Percentiles rank a stretch among this genome's conserved stretches.
Evolutionary conservation across 139 green algal genomes (phyloP).

Genomic region (Parachlorella kessleri): DNA sequence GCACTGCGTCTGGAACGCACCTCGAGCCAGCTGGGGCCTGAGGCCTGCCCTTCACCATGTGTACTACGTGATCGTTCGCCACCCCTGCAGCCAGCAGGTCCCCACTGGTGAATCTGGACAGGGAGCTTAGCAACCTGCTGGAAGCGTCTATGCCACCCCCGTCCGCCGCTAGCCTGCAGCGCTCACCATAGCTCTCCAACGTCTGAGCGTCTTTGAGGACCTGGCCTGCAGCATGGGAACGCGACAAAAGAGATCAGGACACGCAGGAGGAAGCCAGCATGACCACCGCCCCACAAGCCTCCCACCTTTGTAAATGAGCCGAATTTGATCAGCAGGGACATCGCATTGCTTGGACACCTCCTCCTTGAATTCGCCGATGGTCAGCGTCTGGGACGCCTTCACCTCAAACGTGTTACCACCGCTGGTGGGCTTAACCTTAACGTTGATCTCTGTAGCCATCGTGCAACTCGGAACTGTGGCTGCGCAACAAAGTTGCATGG

Average conservation of each 20-base stretch:
- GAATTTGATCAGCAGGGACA: constrained; percentile 58
- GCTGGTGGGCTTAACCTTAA: constrained; percentile 57
- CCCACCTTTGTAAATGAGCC: constrained; percentile 90
- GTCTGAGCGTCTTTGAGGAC: constrained; percentile 91
- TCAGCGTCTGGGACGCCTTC: constrained; percentile 20
- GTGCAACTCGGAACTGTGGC: no score
- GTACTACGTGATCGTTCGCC: constrained; percentile 65
- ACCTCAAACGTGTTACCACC: constrained; percentile 48
- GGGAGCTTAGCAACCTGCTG: no score
- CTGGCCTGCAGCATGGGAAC: no score
- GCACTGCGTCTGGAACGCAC: no score
- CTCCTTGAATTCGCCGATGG: constrained; percentile 80
- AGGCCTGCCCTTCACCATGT: constrained; percentile 57
- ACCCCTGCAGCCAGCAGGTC: constrained; percentile 75
- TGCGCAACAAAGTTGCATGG: no score
- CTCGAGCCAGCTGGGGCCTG: no score
- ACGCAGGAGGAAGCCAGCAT: no score
- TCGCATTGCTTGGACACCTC: constrained; percentile 45
- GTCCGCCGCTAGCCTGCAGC: no score
- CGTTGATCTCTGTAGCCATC: constrained; percentile 26
- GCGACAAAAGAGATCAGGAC: no score
- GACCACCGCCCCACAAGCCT: no score
- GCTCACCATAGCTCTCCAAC: constrained; percentile 79
- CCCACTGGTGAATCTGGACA: no score
- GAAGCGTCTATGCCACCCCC: no score